Percentiles rank a stretch among this genome's conserved stretches.
Evolutionary conservation across 1,284 basidiomycete genomes (phyloP).

Genomic region (Austroboletus novae-zelandiae): DNA sequence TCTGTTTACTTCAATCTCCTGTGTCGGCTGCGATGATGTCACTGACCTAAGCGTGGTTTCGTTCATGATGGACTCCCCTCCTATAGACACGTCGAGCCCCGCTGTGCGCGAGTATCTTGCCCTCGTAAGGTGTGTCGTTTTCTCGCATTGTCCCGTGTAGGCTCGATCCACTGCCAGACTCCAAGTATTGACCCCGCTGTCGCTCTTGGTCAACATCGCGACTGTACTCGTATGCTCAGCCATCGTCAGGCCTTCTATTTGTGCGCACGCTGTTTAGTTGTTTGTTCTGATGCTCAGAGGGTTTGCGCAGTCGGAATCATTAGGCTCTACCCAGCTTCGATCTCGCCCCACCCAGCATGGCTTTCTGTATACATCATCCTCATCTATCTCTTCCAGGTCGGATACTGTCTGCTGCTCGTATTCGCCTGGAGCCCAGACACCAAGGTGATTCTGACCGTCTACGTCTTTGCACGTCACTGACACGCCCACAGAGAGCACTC

Average conservation of each 20-base stretch:
- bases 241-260: constrained; percentile 54
- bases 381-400: constrained; percentile 66
- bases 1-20: too few species aligned
- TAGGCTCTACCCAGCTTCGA: constrained; percentile 60
- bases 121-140: constrained; percentile 43
- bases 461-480: background rate
- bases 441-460: constrained; percentile 48
- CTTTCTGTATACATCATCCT: constrained; percentile 66
- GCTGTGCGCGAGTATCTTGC: constrained; percentile 54
- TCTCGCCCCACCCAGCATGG: constrained; percentile 67
- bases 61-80: constrained; percentile 41
- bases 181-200: constrained; percentile 77
- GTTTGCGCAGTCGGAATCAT: constrained; percentile 48
- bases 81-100: constrained; percentile 51
- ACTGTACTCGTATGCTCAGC: constrained; percentile 55
- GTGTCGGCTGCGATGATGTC: constrained; percentile 13
- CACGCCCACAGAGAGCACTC: constrained; percentile 48
- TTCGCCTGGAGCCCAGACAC: constrained; percentile 73
- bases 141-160: background rate
- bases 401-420: constrained; percentile 78
- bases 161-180: constrained; percentile 40
- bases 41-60: background rate
- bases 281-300: background rate
- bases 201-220: constrained; percentile 68
- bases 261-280: constrained; percentile 29